phyloP scores from a whole-genome alignment of 2,329 filamentous ascomycete genomes.

The Aspergillus udagawae region DNA sequence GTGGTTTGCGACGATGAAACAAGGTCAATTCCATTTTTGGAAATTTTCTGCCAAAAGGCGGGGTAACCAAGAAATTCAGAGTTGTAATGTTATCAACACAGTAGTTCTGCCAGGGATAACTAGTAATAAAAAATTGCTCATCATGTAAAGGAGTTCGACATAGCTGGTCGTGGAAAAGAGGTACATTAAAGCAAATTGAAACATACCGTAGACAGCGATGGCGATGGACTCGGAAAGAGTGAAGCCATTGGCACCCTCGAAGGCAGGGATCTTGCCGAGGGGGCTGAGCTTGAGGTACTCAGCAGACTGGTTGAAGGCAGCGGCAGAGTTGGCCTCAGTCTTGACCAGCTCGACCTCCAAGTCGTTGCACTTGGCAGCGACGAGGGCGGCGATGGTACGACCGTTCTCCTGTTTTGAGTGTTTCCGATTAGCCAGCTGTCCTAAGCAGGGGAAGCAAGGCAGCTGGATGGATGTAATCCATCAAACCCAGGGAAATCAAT shows the following conservation, averaged over 20 bases:
- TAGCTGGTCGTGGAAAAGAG: slow-evolving; percentile 7
- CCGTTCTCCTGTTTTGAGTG: slow-evolving; percentile 66
- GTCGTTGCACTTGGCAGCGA: slow-evolving; percentile 95
- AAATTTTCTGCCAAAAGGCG: slow-evolving; percentile 21
- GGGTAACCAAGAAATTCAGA: slow-evolving; percentile 66
- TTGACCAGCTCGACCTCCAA: slow-evolving; percentile 84
- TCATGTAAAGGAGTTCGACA: slow-evolving; percentile 44
- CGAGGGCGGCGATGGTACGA: slow-evolving; percentile 82
- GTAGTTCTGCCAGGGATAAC: slow-evolving; percentile 99
- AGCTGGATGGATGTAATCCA: not conserved
- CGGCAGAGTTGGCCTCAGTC: slow-evolving; percentile 49
- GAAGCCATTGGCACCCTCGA: slow-evolving; percentile 89
- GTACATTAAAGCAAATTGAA: slow-evolving; percentile 18
- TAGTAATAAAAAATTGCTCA: slow-evolving; percentile 74
- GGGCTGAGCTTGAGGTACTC: slow-evolving; percentile 85
- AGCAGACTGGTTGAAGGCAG: slow-evolving; percentile 58
- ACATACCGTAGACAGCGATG: slow-evolving; percentile 96
- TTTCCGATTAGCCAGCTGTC: slow-evolving; percentile 19
- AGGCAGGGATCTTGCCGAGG: slow-evolving; percentile 88
- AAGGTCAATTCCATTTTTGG: slow-evolving; percentile 9
- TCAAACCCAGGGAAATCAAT: not conserved
- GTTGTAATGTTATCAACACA: slow-evolving; percentile 71
- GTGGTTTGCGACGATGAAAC: slow-evolving; percentile 11
- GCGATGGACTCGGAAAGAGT: slow-evolving; percentile 84
- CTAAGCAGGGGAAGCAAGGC: slow-evolving; percentile 13